These are phyloP conservation scores for Cercospora sojina DNA, from an alignment of 2,329 filamentous ascomycete species.

Conservation along the genomic window DNA sequence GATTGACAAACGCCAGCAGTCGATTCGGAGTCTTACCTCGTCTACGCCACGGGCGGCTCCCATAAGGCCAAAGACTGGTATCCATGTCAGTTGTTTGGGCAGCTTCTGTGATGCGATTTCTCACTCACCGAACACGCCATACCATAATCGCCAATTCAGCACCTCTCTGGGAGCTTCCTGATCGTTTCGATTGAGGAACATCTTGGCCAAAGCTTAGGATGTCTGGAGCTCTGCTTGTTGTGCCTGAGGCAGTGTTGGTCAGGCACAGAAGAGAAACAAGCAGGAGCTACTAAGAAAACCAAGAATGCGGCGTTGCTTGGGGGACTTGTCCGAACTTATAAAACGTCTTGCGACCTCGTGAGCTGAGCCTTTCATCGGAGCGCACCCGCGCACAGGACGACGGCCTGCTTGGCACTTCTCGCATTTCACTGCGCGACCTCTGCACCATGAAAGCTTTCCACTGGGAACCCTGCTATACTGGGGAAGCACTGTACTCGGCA, in stretches of 20 bases:
- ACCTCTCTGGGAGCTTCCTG: conserved; percentile 64
- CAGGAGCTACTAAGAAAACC: conserved; percentile 5
- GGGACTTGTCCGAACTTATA: conserved; percentile 5
- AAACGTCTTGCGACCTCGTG: neutral
- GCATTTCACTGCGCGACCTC: neutral
- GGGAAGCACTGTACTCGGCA: conserved; percentile 4
- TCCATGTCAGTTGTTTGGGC: conserved; percentile 1
- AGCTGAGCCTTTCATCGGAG: neutral
- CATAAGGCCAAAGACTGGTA: conserved; percentile 52
- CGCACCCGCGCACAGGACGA: neutral
- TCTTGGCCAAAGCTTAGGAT: conserved; percentile 26
- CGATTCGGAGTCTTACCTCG: conserved; percentile 44
- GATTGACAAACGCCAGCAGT: neutral
- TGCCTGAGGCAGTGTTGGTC: neutral
- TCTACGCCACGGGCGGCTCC: conserved; percentile 77
- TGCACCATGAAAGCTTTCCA: neutral
- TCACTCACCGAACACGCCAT: conserved; percentile 58
- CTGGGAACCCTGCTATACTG: neutral
- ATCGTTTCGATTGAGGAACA: conserved; percentile 33
- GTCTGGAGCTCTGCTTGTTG: neutral
- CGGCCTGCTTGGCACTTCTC: neutral
- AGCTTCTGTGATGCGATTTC: neutral
- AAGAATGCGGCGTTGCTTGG: conserved; percentile 9
- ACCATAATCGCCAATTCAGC: conserved; percentile 78
- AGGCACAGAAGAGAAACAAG: conserved; percentile 5